Evolutionary conservation across 495 filamentous ascomycete genomes (phyloP).

Genomic region (Saxophila tyrrhenica): DNA sequence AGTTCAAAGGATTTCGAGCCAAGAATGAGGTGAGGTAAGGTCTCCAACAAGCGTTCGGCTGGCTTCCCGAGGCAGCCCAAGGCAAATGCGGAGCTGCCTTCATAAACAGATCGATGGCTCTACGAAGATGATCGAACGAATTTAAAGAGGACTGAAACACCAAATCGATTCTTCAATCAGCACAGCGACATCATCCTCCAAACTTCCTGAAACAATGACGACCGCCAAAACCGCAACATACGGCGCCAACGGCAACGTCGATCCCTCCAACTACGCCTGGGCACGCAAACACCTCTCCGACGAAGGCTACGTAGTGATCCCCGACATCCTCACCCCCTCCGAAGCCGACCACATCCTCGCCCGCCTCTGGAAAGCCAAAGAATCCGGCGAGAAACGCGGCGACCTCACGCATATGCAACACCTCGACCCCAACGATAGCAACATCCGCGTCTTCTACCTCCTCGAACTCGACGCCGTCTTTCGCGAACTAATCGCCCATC

Average conservation of each 20-base stretch:
- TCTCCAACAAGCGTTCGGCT: too few relatives aligned
- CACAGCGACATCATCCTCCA: too few relatives aligned
- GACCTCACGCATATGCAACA: neutral
- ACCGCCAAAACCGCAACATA: neutral
- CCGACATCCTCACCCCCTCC: neutral
- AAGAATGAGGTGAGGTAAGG: too few relatives aligned
- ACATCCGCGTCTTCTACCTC: conserved; percentile 1
- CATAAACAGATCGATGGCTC: too few relatives aligned
- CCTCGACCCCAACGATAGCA: neutral
- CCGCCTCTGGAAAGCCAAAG: neutral
- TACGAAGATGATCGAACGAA: too few relatives aligned
- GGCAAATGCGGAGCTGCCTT: neutral
- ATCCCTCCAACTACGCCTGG: neutral
- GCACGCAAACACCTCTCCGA: neutral
- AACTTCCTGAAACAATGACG: neutral
- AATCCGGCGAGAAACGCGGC: neutral
- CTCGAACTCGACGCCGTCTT: neutral
- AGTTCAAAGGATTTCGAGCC: too few relatives aligned
- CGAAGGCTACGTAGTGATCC: neutral
- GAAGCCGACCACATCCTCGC: neutral
- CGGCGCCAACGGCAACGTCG: neutral
- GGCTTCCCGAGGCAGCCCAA: neutral
- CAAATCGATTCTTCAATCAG: too few relatives aligned
- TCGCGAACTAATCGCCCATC: neutral
- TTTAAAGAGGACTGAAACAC: too few relatives aligned